Base-by-base conservation (phyloP, 805 yeast species). In the Ogataea glucozyma region DNA sequence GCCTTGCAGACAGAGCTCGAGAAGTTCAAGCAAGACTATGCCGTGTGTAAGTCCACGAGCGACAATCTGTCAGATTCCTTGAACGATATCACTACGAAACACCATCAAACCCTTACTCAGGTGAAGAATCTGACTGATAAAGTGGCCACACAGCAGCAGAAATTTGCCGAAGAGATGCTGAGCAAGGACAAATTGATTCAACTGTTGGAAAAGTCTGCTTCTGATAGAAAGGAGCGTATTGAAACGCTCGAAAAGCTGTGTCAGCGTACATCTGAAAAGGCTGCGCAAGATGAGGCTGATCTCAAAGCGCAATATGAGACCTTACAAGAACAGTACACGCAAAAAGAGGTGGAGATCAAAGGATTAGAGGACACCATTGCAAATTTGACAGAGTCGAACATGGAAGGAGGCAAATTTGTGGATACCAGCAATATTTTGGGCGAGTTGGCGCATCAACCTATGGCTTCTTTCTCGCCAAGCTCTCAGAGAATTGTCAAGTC, bases 101-200 rank as follows among this genome's bases (percentile, higher is more conserved):
- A 73, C 49, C 74, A 81, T 46, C 61, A 67, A 36, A 55, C 77
- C 4, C 57, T 76, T 20, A 50, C 68, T 1, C 69, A 76, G 41
- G 60, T 79, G 19, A 76, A 75, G 49, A 65, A 70, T 4, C 57
- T 82, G 20, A 71, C 71, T 18, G 78, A 73, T 49, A 66, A 71
- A 20, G 49, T 66, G 10, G 60, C 71, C 1, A 44, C 59, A 1
- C 70, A 71, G 27, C 73, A 79, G 49, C 77, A 72, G 26, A 76
- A 72, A 26, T 79, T 78, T 53, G 51, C 73, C 14, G 72, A 73
- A 23, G 89, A 83, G 55, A 73, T 81, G 64, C 60, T 77, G 2
- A 63, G 78, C 33, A 87, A 83, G 59, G 82, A 82, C 38, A 78
- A 85, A 38, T 62, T 82, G 27, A 67, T 78, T 4, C 78, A 75